Conservation (phyloP, 805 yeast genomes). For the Metschnikowia matae region DNA sequence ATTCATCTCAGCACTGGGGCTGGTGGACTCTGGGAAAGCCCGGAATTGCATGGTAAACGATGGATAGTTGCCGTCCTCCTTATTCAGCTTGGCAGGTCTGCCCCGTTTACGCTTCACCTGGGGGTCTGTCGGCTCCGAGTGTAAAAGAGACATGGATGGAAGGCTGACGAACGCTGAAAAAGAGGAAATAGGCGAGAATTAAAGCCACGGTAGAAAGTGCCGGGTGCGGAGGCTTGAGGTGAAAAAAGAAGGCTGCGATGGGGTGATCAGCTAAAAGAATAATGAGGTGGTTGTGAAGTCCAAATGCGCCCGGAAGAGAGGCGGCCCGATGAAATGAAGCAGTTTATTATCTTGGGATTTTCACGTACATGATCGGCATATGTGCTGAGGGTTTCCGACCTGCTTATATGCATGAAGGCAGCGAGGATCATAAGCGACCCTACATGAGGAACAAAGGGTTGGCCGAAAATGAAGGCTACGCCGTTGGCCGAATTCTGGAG, state of each 20-base stretch:
- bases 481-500: background rate
- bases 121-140: background rate
- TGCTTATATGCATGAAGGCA: background rate
- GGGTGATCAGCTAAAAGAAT: background rate
- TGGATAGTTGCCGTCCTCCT: conserved; percentile 28
- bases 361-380: conserved; percentile 3
- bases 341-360: background rate
- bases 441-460: background rate
- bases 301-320: background rate
- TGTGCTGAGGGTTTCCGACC: background rate
- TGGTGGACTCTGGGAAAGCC: conserved; percentile 31
- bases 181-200: background rate
- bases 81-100: conserved; percentile 43
- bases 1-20: conserved; percentile 39
- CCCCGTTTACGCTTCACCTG: conserved; percentile 40
- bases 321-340: background rate
- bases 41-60: conserved; percentile 40
- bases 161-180: background rate
- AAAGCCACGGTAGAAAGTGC: background rate
- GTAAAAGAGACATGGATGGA: conserved; percentile 1
- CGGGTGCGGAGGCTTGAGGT: background rate
- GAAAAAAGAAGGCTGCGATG: background rate
- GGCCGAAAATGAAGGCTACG: background rate
- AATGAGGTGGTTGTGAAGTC: background rate
- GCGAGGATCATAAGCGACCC: background rate